These are phyloP conservation scores for Cnidoscolus chayamansa DNA, from an alignment of 441 rosid genomes.

Conservation along the genomic window DNA sequence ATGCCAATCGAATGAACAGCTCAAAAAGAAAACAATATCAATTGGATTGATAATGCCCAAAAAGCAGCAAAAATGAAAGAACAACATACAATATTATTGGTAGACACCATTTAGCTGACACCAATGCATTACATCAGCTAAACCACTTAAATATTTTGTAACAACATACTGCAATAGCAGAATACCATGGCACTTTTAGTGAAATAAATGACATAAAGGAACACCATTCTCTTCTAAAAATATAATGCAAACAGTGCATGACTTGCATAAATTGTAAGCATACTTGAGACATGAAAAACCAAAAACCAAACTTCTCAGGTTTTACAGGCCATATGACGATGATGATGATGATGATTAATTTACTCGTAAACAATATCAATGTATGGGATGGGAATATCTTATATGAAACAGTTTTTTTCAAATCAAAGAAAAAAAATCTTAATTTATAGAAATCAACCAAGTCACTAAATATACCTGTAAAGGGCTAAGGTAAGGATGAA, in stretches of 20 bases:
- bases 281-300: constrained; percentile 1
- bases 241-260: neutral
- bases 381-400: neutral
- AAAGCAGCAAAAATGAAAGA: neutral
- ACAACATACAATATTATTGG: neutral
- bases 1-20: neutral
- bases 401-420: neutral
- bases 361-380: neutral
- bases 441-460: neutral
- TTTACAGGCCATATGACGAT: neutral
- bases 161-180: neutral
- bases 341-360: neutral
- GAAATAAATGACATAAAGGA: neutral
- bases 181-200: neutral
- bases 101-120: neutral
- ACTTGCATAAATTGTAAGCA: neutral
- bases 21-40: neutral
- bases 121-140: neutral
- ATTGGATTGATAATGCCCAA: neutral
- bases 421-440: neutral
- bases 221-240: neutral
- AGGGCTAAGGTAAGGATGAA: constrained; percentile 54
- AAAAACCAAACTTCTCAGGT: neutral
- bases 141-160: neutral
- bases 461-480: constrained; percentile 59